A percentile compares a stretch with the other conserved stretches of the same genome.
phyloP scores from a whole-genome alignment of 176 grass and related monocot species.

The Rhynchospora tenuis region DNA sequence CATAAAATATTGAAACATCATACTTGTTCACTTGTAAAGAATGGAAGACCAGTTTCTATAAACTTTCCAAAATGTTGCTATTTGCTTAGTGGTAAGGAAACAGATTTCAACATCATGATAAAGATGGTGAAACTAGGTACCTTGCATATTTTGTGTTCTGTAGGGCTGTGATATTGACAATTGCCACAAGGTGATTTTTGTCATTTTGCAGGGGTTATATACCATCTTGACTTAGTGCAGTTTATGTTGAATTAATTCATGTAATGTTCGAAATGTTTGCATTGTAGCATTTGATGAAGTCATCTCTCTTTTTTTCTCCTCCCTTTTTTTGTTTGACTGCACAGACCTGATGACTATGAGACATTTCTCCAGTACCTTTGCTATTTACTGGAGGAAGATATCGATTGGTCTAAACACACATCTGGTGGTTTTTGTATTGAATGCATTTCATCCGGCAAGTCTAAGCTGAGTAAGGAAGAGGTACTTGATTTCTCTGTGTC shows the following conservation, averaged over 20 bases:
- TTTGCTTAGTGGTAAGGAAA: neutral
- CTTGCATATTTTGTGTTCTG: neutral
- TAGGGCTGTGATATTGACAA: neutral
- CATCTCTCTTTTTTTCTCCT: constrained; percentile 15
- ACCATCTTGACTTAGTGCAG: neutral
- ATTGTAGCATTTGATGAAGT: neutral
- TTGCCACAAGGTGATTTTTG: constrained; percentile 5
- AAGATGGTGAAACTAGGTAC: neutral
- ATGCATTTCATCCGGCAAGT: constrained; percentile 36
- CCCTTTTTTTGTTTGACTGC: constrained; percentile 44
- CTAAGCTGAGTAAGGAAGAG: constrained; percentile 50
- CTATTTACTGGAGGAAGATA: constrained; percentile 81
- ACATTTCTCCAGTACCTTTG: constrained; percentile 93
- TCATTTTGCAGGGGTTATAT: constrained; percentile 1
- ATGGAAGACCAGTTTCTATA: neutral
- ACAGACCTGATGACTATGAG: constrained; percentile 99
- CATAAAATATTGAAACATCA: neutral
- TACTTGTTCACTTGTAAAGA: neutral
- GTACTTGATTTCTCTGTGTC: constrained; percentile 32
- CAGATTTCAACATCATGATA: neutral
- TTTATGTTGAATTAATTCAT: constrained; percentile 9
- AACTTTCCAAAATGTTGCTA: neutral
- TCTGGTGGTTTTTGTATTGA: constrained; percentile 36
- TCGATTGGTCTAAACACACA: constrained; percentile 57
- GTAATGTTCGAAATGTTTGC: constrained; percentile 15